Conservation (phyloP, 148 eudicot species). For the Rhododendron mucronatum region DNA sequence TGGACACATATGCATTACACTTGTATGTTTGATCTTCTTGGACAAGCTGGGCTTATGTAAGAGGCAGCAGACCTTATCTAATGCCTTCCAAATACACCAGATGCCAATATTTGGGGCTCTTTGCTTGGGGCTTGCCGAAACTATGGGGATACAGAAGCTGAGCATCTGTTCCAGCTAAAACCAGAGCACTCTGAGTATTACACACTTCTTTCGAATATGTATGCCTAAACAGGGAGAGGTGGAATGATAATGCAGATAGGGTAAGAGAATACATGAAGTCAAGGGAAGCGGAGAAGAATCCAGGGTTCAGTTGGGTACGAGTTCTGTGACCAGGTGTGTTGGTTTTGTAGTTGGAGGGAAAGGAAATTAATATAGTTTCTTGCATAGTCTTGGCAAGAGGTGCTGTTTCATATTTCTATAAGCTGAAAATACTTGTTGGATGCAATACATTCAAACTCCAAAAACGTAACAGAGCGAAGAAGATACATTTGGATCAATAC, state of each 20-base stretch:
- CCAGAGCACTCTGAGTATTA: no score
- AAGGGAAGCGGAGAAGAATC: slow-evolving; percentile 10
- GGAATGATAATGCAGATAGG: no score
- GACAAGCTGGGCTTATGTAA: slow-evolving; percentile 63
- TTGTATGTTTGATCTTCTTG: slow-evolving; percentile 73
- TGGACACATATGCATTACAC: slow-evolving; percentile 55
- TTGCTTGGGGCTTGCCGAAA: slow-evolving; percentile 59
- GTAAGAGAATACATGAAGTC: no score
- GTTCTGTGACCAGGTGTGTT: slow-evolving; percentile 31
- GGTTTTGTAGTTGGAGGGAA: not conserved
- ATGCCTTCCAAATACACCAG: slow-evolving; percentile 47
- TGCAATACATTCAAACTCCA: not conserved
- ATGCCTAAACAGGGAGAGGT: no score
- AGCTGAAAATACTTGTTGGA: no score
- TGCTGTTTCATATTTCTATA: no score
- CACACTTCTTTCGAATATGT: no score
- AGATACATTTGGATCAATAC: not conserved
- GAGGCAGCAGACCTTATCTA: slow-evolving; percentile 21
- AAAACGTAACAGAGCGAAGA: not conserved
- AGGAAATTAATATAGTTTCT: not conserved
- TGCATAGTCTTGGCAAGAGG: not conserved
- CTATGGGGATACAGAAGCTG: slow-evolving; percentile 62
- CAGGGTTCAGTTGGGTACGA: slow-evolving; percentile 17
- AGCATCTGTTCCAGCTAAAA: slow-evolving; percentile 45
- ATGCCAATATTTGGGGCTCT: slow-evolving; percentile 65